Base-by-base conservation (phyloP, 1,284 basidiomycete genomes). In the Puccinia hordei region DNA sequence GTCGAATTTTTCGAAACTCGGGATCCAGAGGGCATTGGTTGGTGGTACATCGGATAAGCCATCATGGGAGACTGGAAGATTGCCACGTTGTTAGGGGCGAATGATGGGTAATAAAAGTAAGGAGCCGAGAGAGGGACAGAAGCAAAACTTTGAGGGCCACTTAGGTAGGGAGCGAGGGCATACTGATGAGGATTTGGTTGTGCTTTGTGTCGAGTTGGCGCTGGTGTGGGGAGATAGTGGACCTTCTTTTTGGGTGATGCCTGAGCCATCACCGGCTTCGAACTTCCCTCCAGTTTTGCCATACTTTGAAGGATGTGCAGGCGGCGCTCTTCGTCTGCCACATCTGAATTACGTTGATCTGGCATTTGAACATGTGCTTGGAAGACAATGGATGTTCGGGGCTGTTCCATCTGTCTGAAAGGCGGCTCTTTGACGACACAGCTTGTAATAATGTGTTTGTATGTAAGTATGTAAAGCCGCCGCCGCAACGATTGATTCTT, bases 281-380 rank as follows among this genome's bases (percentile, higher is more conserved):
- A 35, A 65, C 38, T 35, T 27, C 65, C 65, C 44, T 66, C 65
- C 22, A 66, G 41, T 44, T 66, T 66, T 3, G 65, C 65, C 17
- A 66, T 66, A 30, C 65, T 66, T 44, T 41, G 22, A 44, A 66
- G 65, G 24, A 66, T 66, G 44, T 41, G 35, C 38, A 44, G 65
- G 9, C 65, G 65, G 44, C 38, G 65, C 65, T 65, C 15, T 41
- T 66, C 65, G n/a, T 41, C 65, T 44, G 24, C 38, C 22, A 15
- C 35, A 24, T 41, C 65, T 46, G 44, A 41, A 41, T 44, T 5
- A 46, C n/a, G 38, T 66, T 24, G 65, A 66, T n/a, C n/a, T 41
- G 65, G 6, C 24, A n/a, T 46, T 66, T 61, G 12, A 15, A 15
- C 57, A 15, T 13, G 19, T 30, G 44, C 65, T 41, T 46, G 65